Evolutionary conservation across 352 stramenopile genomes (phyloP).

Genomic region (Phytophthora chlamydospora): DNA sequence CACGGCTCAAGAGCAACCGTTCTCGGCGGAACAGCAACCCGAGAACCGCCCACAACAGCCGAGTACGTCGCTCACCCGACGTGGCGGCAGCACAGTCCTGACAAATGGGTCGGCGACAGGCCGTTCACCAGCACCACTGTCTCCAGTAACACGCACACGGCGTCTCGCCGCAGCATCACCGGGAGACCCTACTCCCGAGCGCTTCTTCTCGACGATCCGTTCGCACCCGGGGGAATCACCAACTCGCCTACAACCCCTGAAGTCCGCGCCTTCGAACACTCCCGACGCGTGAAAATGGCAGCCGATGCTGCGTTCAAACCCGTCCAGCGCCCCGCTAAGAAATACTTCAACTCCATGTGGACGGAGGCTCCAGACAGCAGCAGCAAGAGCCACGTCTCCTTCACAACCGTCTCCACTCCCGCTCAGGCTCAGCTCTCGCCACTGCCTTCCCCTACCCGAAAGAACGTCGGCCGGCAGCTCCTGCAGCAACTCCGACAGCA

Average conservation of each 20-base stretch:
- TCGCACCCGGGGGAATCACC: slow-evolving; percentile 29
- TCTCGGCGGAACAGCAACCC: slow-evolving; percentile 23
- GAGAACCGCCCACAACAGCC: slow-evolving; percentile 44
- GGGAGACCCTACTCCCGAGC: slow-evolving; percentile 41
- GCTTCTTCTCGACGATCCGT: slow-evolving; percentile 53
- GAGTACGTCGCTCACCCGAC: slow-evolving; percentile 64
- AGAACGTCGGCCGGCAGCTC: slow-evolving; percentile 25
- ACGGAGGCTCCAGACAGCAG: slow-evolving; percentile 25
- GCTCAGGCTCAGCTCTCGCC: not conserved
- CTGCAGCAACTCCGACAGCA: slow-evolving; percentile 24
- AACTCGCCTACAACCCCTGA: slow-evolving; percentile 22
- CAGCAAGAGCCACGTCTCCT: slow-evolving; percentile 5
- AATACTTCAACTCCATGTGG: slow-evolving; percentile 75
- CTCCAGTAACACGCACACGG: slow-evolving; percentile 54
- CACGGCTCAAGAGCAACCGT: slow-evolving; percentile 28
- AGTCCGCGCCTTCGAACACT: slow-evolving; percentile 42
- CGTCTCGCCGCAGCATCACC: slow-evolving; percentile 53
- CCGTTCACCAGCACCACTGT: slow-evolving; percentile 59
- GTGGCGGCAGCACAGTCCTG: slow-evolving; percentile 57
- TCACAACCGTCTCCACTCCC: slow-evolving; percentile 2
- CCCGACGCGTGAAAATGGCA: slow-evolving; percentile 52
- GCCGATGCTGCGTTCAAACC: slow-evolving; percentile 37
- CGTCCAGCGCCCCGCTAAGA: slow-evolving; percentile 44
- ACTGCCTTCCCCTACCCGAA: slow-evolving; percentile 7
- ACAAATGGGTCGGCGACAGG: slow-evolving; percentile 54